phyloP scores from a whole-genome alignment of 768 basidiomycete species.

The Auricularia cornea region DNA sequence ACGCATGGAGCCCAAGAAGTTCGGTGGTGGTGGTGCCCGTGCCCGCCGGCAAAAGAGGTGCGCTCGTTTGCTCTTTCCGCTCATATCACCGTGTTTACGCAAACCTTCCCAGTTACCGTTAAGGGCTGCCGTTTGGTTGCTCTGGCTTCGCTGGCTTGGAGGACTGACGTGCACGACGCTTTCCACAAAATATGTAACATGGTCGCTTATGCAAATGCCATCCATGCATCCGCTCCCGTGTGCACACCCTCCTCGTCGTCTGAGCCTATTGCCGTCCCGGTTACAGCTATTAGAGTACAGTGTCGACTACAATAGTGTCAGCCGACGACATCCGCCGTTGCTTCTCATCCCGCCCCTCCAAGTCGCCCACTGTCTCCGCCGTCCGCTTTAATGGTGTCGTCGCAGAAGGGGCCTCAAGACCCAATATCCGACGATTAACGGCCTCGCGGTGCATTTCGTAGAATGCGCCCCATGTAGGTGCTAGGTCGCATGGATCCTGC shows the following conservation, averaged over 20 bases:
- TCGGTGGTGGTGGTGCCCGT: conserved; percentile 97
- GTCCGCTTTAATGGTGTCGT: too few relatives aligned
- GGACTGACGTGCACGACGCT: not conserved
- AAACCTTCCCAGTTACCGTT: conserved; percentile 61
- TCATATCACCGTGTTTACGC: not conserved
- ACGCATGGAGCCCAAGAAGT: conserved; percentile 99
- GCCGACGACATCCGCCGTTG: not conserved
- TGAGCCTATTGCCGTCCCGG: too few relatives aligned
- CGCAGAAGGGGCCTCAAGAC: too few relatives aligned
- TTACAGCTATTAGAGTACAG: conserved; percentile 1
- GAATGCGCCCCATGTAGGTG: too few relatives aligned
- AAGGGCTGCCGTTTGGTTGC: conserved; percentile 17
- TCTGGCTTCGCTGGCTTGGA: not conserved
- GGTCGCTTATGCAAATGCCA: not conserved
- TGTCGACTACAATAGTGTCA: not conserved
- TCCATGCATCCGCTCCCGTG: conserved; percentile 1
- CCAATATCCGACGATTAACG: too few relatives aligned
- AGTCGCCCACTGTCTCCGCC: too few relatives aligned
- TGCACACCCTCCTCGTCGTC: too few relatives aligned
- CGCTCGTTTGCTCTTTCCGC: conserved; percentile 14
- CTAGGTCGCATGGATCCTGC: too few relatives aligned
- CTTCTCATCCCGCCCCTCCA: not conserved
- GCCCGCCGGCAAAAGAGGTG: conserved; percentile 97
- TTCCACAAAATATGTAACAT: not conserved
- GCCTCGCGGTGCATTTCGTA: too few relatives aligned